These are phyloP conservation scores for Coemansia sp. DNA, from an alignment of 192 early-diverging fungal species.

Conservation along the genomic window DNA sequence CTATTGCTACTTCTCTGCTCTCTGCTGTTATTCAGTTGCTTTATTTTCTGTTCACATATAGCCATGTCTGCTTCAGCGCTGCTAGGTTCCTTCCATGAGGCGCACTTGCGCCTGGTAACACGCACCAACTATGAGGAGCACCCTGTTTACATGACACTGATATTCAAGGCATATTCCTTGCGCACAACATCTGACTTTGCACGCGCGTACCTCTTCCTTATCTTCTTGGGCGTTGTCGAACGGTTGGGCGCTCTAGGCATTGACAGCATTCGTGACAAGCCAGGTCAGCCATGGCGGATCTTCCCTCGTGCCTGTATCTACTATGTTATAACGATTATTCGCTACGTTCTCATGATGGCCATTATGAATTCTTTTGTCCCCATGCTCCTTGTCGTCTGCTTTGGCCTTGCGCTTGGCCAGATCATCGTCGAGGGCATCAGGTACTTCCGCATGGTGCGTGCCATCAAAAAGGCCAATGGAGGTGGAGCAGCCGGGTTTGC, in stretches of 20 bases:
- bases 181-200: slow-evolving; percentile 37
- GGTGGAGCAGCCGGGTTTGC: slow-evolving; percentile 4
- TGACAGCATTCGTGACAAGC: slow-evolving; percentile 51
- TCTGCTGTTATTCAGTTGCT: background rate
- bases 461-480: slow-evolving; percentile 9
- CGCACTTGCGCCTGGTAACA: slow-evolving; percentile 27
- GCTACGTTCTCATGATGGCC: slow-evolving; percentile 55
- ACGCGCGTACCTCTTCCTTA: slow-evolving; percentile 48
- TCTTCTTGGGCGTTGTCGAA: slow-evolving; percentile 49
- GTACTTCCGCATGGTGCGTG: slow-evolving; percentile 36
- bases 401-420: slow-evolving; percentile 51
- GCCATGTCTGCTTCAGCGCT: slow-evolving; percentile 22
- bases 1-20: background rate
- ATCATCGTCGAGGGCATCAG: slow-evolving; percentile 43
- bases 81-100: slow-evolving; percentile 27
- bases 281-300: slow-evolving; percentile 55
- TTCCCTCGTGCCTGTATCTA: slow-evolving; percentile 53
- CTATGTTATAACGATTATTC: slow-evolving; percentile 48
- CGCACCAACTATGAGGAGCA: slow-evolving; percentile 5
- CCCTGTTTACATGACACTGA: slow-evolving; percentile 39
- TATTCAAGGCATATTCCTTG: slow-evolving; percentile 48
- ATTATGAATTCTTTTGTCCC: slow-evolving; percentile 45
- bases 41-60: background rate
- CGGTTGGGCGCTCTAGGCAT: slow-evolving; percentile 42
- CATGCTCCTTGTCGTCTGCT: slow-evolving; percentile 37